These are phyloP conservation scores for Maudiozyma serrabonitensis DNA, from an alignment of 805 yeast genomes.

Conservation along the genomic window DNA sequence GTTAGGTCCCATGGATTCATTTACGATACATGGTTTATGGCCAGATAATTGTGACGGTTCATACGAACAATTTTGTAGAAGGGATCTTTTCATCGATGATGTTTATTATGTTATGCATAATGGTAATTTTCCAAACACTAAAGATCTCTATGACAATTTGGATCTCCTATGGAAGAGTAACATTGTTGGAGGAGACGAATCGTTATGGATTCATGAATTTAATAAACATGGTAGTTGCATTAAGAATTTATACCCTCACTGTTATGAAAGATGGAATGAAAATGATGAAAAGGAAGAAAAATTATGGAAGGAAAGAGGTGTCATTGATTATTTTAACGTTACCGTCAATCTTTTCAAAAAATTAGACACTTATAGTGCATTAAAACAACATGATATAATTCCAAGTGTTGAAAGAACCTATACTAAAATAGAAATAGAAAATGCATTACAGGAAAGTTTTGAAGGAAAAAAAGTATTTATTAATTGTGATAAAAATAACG, in stretches of 20 bases:
- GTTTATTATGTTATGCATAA: slow-evolving; percentile 37
- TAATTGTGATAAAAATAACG: slow-evolving; percentile 46
- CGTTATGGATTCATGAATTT: slow-evolving; percentile 83
- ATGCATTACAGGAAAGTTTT: slow-evolving; percentile 41
- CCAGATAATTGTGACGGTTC: slow-evolving; percentile 81
- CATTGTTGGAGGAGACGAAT: slow-evolving; percentile 54
- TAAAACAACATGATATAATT: slow-evolving; percentile 56
- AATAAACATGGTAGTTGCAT: slow-evolving; percentile 93
- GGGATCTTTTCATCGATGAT: slow-evolving; percentile 42
- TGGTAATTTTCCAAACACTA: slow-evolving; percentile 28
- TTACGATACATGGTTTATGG: slow-evolving; percentile 84
- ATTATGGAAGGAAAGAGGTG: slow-evolving; percentile 29
- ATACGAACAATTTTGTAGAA: slow-evolving; percentile 70
- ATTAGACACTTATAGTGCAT: slow-evolving; percentile 59
- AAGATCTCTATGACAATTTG: slow-evolving; percentile 50
- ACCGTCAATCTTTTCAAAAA: slow-evolving; percentile 47
- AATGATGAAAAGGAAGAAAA: slow-evolving; percentile 2
- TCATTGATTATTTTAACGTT: slow-evolving; percentile 60
- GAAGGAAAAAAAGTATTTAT: slow-evolving; percentile 47
- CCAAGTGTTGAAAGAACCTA: slow-evolving; percentile 55
- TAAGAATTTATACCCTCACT: slow-evolving; percentile 62
- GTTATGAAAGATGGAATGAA: slow-evolving; percentile 41
- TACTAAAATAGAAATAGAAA: slow-evolving; percentile 43
- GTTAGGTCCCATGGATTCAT: slow-evolving; percentile 58
- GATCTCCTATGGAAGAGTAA: slow-evolving; percentile 59